phyloP scores from a whole-genome alignment of 495 filamentous ascomycete genomes.

The Tuber microsphaerosporum region DNA sequence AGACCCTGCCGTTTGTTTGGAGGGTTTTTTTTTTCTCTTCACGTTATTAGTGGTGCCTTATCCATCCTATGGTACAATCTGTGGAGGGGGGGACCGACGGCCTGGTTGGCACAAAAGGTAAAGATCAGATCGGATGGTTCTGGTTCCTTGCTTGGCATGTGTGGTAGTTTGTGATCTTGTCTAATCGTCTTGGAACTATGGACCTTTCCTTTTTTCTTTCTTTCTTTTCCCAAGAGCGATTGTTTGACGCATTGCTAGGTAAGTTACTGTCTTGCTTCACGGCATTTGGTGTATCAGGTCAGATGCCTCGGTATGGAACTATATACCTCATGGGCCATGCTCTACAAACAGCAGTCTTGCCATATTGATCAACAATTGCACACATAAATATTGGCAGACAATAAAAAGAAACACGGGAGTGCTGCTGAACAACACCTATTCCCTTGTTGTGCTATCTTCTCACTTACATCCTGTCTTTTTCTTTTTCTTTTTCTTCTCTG shows the following conservation, averaged over 20 bases:
- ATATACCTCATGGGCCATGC: not conserved
- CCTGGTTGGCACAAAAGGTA: not conserved
- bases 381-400: not conserved
- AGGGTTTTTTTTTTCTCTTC: not conserved
- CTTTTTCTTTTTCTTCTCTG: not conserved
- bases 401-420: not conserved
- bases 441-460: not conserved
- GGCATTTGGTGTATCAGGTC: not conserved
- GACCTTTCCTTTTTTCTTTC: not conserved
- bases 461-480: not conserved
- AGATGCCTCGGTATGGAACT: not conserved
- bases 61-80: not conserved
- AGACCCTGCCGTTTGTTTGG: conserved; percentile 7
- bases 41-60: not conserved
- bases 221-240: not conserved
- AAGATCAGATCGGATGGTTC: not conserved
- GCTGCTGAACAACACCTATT: not conserved
- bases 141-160: not conserved
- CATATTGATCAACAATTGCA: not conserved
- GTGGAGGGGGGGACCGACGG: not conserved
- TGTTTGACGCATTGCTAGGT: not conserved
- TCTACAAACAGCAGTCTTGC: not conserved
- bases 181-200: not conserved
- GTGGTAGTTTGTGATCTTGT: not conserved
- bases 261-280: not conserved